These are phyloP conservation scores for Sporothrix protearum DNA, from an alignment of 2,329 filamentous ascomycete species.

Conservation along the genomic window DNA sequence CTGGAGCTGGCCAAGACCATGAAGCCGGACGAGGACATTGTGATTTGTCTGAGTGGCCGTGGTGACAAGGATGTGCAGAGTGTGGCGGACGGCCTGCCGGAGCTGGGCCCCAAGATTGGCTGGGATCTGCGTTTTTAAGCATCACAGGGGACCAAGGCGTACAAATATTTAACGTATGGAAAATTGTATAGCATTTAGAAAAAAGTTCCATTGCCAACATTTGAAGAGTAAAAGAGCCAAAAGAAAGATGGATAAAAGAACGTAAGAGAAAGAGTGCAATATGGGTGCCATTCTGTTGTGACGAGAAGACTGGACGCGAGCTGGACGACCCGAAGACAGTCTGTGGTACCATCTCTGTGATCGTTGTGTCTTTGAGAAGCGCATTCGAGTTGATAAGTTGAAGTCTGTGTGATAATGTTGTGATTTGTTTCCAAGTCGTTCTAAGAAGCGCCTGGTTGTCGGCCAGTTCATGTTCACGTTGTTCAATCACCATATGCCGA, in stretches of 20 bases:
- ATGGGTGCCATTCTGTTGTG: not conserved
- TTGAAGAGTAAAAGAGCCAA: not conserved
- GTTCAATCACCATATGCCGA: no score
- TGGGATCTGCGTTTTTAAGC: constrained; percentile 61
- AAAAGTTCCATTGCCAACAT: no score
- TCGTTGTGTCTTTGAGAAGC: no score
- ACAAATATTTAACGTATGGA: no score
- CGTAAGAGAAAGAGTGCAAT: constrained; percentile 23
- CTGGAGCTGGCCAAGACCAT: constrained; percentile 90
- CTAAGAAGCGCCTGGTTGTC: no score
- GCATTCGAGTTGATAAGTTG: no score
- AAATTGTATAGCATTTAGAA: not conserved
- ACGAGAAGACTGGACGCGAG: no score
- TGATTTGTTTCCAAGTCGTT: no score
- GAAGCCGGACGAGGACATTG: constrained; percentile 81
- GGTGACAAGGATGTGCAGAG: constrained; percentile 99
- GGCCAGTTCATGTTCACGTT: no score
- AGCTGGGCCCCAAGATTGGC: constrained; percentile 81
- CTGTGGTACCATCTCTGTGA: no score
- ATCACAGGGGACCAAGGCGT: not conserved
- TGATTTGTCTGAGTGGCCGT: constrained; percentile 88
- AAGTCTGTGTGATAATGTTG: no score
- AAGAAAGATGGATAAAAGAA: not conserved
- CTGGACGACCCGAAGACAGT: no score
- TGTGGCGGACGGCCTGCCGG: constrained; percentile 89